Evolutionary conservation across 1,139 yeast genomes (phyloP), one percentile per base, ranked within the genome.

Genomic region (Taphrina confusa): DNA sequence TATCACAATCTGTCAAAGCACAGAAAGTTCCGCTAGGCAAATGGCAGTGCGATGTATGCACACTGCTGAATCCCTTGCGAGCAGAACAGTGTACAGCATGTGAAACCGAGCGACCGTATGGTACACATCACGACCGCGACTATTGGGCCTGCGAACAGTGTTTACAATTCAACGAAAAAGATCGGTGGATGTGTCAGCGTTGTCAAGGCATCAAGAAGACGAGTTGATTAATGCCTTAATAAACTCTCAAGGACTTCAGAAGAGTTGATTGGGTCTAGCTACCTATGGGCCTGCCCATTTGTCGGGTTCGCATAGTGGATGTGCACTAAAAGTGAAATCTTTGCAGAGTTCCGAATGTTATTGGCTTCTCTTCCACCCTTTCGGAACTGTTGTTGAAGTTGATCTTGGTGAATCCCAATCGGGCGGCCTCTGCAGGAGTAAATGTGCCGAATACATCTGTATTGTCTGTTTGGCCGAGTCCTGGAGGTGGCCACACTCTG

Each of bases 381-480:
- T 6, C 23, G 9, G 25, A n/a, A 37, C n/a, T 18, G 11, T 37
- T 16, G 6, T 9, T 11, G 25, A 22, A 18, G 3, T 37, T 22
- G 25, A 2, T 11, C 8, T 6, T 37, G 9, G 25, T n/a, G 9
- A 45, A 28, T 3, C 59, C 58, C 9, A 60, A 30, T 9, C 23
- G 65, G 63, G 1, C 68, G 73, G 25, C 61, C 42, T 61, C 62
- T 3, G 28, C 44, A 30, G 23, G 55, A 9, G 64, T 61, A 31
- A 61, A 76, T 1, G 78, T 75, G 25, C 72, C 74, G 65, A 70
- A 76, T 55, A 71, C 70, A 66, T 77, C 80, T 50, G 69, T 68
- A 11, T 71, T 72, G 65, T 77, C 80, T 22, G 68, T 67, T 49
- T 66, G 66, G 20, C 75, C 72, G 0, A 69, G 64, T 20, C 75